Base-by-base conservation (phyloP, 305 asterid species). In the Fraxinus velutina region DNA sequence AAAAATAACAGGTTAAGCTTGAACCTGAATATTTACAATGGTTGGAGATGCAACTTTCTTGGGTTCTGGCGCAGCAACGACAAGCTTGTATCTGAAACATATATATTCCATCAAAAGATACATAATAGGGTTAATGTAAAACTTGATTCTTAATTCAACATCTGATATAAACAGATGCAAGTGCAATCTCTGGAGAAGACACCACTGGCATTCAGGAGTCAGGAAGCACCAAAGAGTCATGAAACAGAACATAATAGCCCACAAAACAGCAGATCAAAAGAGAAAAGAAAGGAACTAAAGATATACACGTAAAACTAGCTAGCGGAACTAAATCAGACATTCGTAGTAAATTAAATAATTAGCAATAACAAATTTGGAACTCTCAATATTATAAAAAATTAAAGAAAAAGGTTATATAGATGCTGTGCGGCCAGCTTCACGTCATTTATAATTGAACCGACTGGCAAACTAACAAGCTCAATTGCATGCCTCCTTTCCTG, bases 31-130 rank as follows among this genome's bases (percentile, higher is more conserved):
- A 89, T 96, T 96, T 83, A 90, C 37, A 50, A 93, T 87, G 82
- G 95, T 84, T 71, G 99, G 98, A 83, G 98, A 90, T 84, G 89
- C 93, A 88, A 96, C 88, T 90, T 93, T 96, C 92, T 86, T 93
- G 82, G 98, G 98, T 83, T 92, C 97, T 73, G 94, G 89, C 30
- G 93, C 92, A 79, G 94, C 75, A 71, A 32, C 75, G 2, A 71
- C 92, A 86, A 96, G 94, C 91, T 96, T 96, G 91, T 94, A 96
- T 78, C 99, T 96, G 95, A 86, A 84, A 80, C 57, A 73, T 72
- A 33, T 73, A 72, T 32, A 79, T 68, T 21, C 75, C 73, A 34
- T 74, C 22, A 81, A 87, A 68, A 30, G 75, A 68, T 27, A 66
- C 62, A 79, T 27, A 57, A 13, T 34, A 37, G 68, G 55, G 19